These are phyloP conservation scores for Boletellus sp. DNA, from an alignment of 768 basidiomycete species.

Conservation along the genomic window DNA sequence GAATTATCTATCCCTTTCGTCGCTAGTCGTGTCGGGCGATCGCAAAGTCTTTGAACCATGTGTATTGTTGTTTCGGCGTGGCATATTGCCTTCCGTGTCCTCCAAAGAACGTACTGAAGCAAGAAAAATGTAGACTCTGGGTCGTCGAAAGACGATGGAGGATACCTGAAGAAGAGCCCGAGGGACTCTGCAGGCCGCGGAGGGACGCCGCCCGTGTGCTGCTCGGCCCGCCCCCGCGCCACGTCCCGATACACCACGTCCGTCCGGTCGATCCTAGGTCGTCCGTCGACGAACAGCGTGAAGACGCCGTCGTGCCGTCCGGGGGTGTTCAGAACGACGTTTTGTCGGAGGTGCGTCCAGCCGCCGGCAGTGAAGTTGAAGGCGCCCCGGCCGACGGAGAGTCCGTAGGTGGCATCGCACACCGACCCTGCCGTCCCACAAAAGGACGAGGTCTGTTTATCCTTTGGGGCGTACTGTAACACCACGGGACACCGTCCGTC, in stretches of 20 bases:
- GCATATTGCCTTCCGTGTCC: conserved; percentile 66
- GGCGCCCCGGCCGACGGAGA: conserved; percentile 71
- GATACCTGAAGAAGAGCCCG: conserved; percentile 77
- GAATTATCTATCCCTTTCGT: not conserved
- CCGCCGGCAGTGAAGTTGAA: conserved; percentile 58
- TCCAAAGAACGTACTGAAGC: conserved; percentile 68
- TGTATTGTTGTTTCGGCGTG: conserved; percentile 69
- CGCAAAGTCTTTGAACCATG: conserved; percentile 71
- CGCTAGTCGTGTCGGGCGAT: conserved; percentile 34
- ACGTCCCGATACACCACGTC: conserved; percentile 64
- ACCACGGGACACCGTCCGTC: not conserved
- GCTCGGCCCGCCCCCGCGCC: conserved; percentile 2
- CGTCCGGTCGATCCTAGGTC: conserved; percentile 44
- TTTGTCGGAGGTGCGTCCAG: conserved; percentile 75
- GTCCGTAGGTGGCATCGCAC: conserved; percentile 64
- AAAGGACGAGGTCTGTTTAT: conserved; percentile 56
- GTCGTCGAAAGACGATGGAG: not conserved
- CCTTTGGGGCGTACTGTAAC: conserved; percentile 69
- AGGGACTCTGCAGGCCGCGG: conserved; percentile 37
- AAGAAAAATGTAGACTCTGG: not conserved
- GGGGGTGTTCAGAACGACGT: conserved; percentile 69
- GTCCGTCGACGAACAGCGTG: conserved; percentile 59
- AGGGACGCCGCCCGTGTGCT: not conserved
- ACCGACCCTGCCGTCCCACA: conserved; percentile 58
- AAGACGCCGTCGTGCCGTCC: conserved; percentile 67